These are phyloP conservation scores for Podaxis sp. DNA, from an alignment of 768 basidiomycete genomes.

Conservation along the genomic window DNA sequence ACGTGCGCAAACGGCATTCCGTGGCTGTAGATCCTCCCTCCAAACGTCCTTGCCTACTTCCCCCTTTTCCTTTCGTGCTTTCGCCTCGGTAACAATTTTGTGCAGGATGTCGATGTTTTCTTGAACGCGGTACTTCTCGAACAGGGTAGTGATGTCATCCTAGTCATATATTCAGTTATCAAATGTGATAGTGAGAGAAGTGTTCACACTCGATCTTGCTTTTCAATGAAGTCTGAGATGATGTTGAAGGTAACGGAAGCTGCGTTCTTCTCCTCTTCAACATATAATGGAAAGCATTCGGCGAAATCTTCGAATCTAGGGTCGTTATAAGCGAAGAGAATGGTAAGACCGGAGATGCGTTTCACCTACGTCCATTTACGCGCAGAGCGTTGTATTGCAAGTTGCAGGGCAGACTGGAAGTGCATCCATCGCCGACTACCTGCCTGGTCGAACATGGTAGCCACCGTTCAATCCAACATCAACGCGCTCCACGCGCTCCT, in stretches of 20 bases:
- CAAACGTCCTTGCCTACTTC: constrained; percentile 57
- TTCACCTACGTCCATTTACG: constrained; percentile 59
- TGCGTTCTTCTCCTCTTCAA: constrained; percentile 64
- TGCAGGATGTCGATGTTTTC: constrained; percentile 74
- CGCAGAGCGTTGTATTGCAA: constrained; percentile 53
- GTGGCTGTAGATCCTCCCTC: constrained; percentile 64
- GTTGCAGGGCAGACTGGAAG: constrained; percentile 55
- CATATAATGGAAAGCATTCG: constrained; percentile 67
- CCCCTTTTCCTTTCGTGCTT: constrained; percentile 48
- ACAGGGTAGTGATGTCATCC: constrained; percentile 69
- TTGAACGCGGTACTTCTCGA: constrained; percentile 64
- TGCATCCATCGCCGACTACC: constrained; percentile 56
- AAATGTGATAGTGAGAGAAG: not conserved
- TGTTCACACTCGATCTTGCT: constrained; percentile 50
- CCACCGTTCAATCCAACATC: not conserved
- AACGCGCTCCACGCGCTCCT: not conserved
- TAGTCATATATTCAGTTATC: constrained; percentile 24
- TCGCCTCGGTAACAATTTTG: constrained; percentile 67
- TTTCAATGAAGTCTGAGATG: constrained; percentile 72
- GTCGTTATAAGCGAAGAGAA: not conserved
- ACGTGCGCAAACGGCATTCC: constrained; percentile 59
- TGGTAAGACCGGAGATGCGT: not conserved
- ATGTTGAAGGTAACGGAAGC: constrained; percentile 61
- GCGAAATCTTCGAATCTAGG: constrained; percentile 56
- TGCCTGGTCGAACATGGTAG: constrained; percentile 42